phyloP scores from a whole-genome alignment of 148 eudicot genomes.

The Pharnaceum exiguum region DNA sequence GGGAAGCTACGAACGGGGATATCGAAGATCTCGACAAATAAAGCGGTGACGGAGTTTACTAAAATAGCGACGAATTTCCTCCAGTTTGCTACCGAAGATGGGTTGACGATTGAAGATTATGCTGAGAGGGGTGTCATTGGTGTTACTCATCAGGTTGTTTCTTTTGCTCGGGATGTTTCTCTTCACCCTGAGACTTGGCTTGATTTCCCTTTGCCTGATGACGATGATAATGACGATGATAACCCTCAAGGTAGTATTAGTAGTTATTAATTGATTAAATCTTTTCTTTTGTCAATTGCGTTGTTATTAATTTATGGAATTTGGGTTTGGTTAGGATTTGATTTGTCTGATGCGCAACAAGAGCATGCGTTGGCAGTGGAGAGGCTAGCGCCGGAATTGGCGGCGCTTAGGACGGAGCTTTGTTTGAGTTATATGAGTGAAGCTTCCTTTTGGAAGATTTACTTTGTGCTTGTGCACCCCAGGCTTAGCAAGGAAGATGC shows the following conservation, averaged over 20 bases:
- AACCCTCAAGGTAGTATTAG: neutral
- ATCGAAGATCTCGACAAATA: slow-evolving; percentile 55
- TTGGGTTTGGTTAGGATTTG: slow-evolving; percentile 26
- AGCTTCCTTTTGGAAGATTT: slow-evolving; percentile 86
- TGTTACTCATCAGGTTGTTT: slow-evolving; percentile 75
- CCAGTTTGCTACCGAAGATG: slow-evolving; percentile 51
- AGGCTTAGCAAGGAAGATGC: slow-evolving; percentile 70
- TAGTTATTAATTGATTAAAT: no score
- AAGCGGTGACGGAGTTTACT: slow-evolving; percentile 58
- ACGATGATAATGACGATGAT: slow-evolving; percentile 50
- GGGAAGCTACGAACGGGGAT: slow-evolving; percentile 76
- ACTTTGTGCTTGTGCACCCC: slow-evolving; percentile 87
- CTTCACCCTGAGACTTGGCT: slow-evolving; percentile 98
- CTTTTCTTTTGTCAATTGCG: neutral
- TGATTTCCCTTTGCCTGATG: slow-evolving; percentile 76
- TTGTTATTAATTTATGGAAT: neutral
- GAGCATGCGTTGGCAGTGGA: slow-evolving; percentile 95
- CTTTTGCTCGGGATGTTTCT: slow-evolving; percentile 60
- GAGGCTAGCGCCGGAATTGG: slow-evolving; percentile 75
- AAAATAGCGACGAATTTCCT: slow-evolving; percentile 72
- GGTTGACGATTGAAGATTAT: slow-evolving; percentile 28
- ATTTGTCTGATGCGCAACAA: slow-evolving; percentile 90
- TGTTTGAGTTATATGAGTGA: slow-evolving; percentile 93
- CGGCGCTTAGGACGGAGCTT: slow-evolving; percentile 82
- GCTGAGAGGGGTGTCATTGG: slow-evolving; percentile 51